Evolutionary conservation across 2,329 filamentous ascomycete genomes (phyloP).

Genomic region (Trichoderma lentiforme): DNA sequence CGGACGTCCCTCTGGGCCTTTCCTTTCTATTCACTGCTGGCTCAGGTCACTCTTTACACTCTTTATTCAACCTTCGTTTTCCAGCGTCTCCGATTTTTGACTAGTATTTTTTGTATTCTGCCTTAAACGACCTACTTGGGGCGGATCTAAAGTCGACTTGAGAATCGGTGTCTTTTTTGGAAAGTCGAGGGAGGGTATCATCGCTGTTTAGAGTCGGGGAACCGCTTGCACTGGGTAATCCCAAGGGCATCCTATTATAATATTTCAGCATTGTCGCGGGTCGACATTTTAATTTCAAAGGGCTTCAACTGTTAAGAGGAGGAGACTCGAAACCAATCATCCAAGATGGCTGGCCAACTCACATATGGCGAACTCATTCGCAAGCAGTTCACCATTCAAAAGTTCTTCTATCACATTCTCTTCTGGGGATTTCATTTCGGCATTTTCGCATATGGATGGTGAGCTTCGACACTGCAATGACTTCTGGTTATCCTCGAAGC

Average conservation of each 20-base stretch:
- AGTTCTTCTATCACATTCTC: slow-evolving; percentile 74
- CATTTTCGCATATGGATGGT: slow-evolving; percentile 86
- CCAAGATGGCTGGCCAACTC: slow-evolving; percentile 40
- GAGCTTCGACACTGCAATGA: slow-evolving; percentile 33
- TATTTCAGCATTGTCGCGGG: slow-evolving; percentile 36
- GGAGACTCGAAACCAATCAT: not conserved
- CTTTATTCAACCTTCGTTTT: slow-evolving; percentile 9
- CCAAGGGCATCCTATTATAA: not conserved
- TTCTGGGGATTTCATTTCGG: slow-evolving; percentile 78
- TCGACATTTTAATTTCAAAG: slow-evolving; percentile 46
- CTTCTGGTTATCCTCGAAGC: not conserved
- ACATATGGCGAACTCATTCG: slow-evolving; percentile 44
- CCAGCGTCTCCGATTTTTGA: slow-evolving; percentile 15
- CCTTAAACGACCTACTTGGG: not conserved
- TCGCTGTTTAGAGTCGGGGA: not conserved
- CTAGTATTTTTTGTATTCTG: slow-evolving; percentile 4
- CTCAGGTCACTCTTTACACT: slow-evolving; percentile 49
- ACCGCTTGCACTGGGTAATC: not conserved
- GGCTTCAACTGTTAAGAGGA: slow-evolving; percentile 19
- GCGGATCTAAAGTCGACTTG: not conserved
- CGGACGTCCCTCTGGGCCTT: slow-evolving; percentile 17
- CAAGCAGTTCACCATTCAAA: slow-evolving; percentile 66
- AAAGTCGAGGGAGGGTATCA: not conserved
- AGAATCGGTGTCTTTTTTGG: not conserved
- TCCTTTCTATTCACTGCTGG: slow-evolving; percentile 47